Evolutionary conservation across 306 rosid genomes (phyloP).

Genomic region (Vicia villosa): DNA sequence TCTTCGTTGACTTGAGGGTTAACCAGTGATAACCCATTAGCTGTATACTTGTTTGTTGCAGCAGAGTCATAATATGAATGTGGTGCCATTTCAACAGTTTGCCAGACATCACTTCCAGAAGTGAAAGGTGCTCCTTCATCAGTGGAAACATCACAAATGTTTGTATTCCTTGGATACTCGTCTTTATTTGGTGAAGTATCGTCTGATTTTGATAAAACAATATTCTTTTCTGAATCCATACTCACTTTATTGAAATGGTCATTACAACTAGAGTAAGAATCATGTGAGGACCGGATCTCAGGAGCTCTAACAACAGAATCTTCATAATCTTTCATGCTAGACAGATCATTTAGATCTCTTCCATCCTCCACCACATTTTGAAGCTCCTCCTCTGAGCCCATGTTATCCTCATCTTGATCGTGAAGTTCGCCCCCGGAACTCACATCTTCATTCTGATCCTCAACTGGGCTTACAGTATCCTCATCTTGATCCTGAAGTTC

Average conservation of each 20-base stretch:
- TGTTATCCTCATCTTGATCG: conserved; percentile 48
- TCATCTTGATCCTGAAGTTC: conserved; percentile 48
- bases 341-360: conserved; percentile 33
- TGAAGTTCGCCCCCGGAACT: conserved; percentile 45
- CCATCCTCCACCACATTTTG: conserved; percentile 48
- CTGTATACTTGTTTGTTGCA: conserved; percentile 52
- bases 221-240: conserved; percentile 44
- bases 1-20: conserved; percentile 55
- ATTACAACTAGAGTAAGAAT: conserved; percentile 40
- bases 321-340: conserved; percentile 31
- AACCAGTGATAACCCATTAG: conserved; percentile 49
- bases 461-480: conserved; percentile 43
- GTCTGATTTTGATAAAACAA: conserved; percentile 34
- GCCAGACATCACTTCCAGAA: conserved; percentile 64
- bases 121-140: conserved; percentile 51
- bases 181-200: conserved; percentile 29
- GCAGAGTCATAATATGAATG: conserved; percentile 72
- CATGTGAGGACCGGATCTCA: conserved; percentile 36
- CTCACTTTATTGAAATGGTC: conserved; percentile 36
- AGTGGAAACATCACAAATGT: conserved; percentile 44
- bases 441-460: conserved; percentile 42
- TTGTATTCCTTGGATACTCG: conserved; percentile 47
- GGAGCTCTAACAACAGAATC: conserved; percentile 38
- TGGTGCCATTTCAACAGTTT: conserved; percentile 52
- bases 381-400: conserved; percentile 46